Base-by-base conservation (phyloP, 805 yeast genomes). In the Jamesozyma spencerorum region DNA sequence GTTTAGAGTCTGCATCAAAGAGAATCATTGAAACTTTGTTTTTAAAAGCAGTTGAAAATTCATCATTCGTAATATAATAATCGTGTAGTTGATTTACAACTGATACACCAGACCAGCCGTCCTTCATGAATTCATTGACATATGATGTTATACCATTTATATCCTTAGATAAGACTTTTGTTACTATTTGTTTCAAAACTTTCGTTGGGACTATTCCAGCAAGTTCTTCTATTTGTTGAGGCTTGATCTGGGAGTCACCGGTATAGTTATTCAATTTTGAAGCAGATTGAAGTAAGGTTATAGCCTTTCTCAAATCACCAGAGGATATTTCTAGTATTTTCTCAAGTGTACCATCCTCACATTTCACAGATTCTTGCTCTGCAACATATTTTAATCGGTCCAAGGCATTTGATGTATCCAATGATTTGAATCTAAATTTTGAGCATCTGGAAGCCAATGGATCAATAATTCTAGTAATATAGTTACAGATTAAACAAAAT, bases 391-490 rank as follows among this genome's bases (percentile, higher is more conserved):
- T 60, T 44, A 92, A 66, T 48, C 98, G 71, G 11, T 60, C 66
- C 40, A 85, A 62, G 0, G 97, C 94, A 54, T 81, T 78, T 1
- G 63, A 66, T 46, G 76, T 72, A 53, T 84, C 88, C 44, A 92
- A 69, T 31, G 83, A 76, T 52, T 79, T 79, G 68, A 92, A 92
- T 50, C 98, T 70, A 62, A 92, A 92, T 61, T 92, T 92, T 31
- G 97, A 85, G 64, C 98, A 92, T 58, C 99, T 74, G 37, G 95
- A 85, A 4, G 97, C 96, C 44, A 92, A 66, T 2, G 99, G 99
- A 53, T 90, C 97, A 47, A 92, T 92, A 50, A 92, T 92, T 44
- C 97, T 72, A 2, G 99, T 92, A 47, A 92, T 92, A 64, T 92
- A 92, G 60, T 92, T 92, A 70, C 99, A 92, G 38, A 92, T 83